Base-by-base conservation (phyloP, 306 rosid species). In the Glycine latifolia region DNA sequence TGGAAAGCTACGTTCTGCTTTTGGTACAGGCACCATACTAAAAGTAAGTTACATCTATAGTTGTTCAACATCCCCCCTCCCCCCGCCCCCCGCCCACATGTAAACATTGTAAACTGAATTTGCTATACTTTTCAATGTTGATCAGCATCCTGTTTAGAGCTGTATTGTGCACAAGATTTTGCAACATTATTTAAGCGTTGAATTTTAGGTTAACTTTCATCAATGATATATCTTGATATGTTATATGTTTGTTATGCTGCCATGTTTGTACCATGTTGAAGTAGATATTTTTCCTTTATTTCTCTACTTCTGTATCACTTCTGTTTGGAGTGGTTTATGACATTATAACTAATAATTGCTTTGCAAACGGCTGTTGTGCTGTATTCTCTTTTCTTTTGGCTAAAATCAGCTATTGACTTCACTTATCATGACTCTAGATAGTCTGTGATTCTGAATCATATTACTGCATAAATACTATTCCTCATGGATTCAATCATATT, bases 1-100 rank as follows among this genome's bases (percentile, higher is more conserved):
- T 80, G 98, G 98, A 68, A 94, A 94, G 82, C 90, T 94, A 17
- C 95, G 98, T 53, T 92, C 97, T 67, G 94, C 98, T 67, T 95
- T 92, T 87, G 98, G 97, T 71, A 82, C 94, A 0, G 97, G 91
- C 82, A 48, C 86, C 31, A 75, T 46, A 74, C 81, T 71, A 68
- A 89, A 83, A 88, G 98, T 92, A 91, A 86, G 85, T 80, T 62
- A 54, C 13, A 69, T 54, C 3, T 60, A 16, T 66, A 3, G 43
- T 47, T n/a, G 1, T 65, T 76, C 15, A 26, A 26, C 0, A 26
- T 26, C 31, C 1, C 2, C 31, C 31, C 31, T n/a, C 20, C 20
- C 20, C 20, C 20, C 0, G 1, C 0, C 20, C 20, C 0, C 0
- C 20, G 1, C 31, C 1, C 31, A 0, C 0, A 62, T 17, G 59